These are phyloP conservation scores for Yamadazyma endophytica DNA, from an alignment of 805 yeast species.

Conservation along the genomic window DNA sequence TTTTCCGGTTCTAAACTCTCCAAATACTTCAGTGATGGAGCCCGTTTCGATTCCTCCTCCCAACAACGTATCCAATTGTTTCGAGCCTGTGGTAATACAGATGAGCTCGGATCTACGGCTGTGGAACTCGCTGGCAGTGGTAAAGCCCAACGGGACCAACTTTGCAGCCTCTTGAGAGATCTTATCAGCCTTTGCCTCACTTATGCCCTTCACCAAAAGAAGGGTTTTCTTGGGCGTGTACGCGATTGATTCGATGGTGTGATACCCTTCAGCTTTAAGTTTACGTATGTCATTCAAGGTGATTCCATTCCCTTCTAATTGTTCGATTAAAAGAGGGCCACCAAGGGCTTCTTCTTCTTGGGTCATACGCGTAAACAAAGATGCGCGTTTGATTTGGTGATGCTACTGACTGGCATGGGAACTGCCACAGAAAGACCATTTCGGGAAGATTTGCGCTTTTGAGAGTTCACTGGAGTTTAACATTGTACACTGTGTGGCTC, in stretches of 20 bases:
- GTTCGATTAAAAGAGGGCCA: constrained; percentile 42
- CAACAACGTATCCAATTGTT: constrained; percentile 82
- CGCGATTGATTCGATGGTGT: constrained; percentile 90
- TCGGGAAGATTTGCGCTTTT: too few species aligned
- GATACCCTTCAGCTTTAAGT: constrained; percentile 75
- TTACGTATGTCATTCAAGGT: constrained; percentile 73
- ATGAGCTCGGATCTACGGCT: constrained; percentile 85
- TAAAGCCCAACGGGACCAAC: constrained; percentile 92
- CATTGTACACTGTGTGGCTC: too few species aligned
- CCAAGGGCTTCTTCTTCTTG: constrained; percentile 30
- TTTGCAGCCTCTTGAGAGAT: constrained; percentile 78
- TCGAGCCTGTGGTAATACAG: constrained; percentile 92
- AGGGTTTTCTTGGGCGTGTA: constrained; percentile 84
- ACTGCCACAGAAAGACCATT: too few species aligned
- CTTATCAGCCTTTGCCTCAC: constrained; percentile 92
- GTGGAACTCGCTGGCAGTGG: constrained; percentile 94
- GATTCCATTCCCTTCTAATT: constrained; percentile 78
- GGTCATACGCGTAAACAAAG: too few species aligned
- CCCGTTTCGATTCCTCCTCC: constrained; percentile 99
- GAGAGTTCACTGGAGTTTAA: too few species aligned
- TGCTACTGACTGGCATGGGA: too few species aligned
- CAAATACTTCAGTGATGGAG: constrained; percentile 91
- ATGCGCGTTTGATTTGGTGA: too few species aligned
- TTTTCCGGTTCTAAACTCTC: constrained; percentile 97
- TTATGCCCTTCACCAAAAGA: constrained; percentile 80